Evolutionary conservation across 2,329 filamentous ascomycete species (phyloP).

Genomic region (Arthrobotrys iridis): DNA sequence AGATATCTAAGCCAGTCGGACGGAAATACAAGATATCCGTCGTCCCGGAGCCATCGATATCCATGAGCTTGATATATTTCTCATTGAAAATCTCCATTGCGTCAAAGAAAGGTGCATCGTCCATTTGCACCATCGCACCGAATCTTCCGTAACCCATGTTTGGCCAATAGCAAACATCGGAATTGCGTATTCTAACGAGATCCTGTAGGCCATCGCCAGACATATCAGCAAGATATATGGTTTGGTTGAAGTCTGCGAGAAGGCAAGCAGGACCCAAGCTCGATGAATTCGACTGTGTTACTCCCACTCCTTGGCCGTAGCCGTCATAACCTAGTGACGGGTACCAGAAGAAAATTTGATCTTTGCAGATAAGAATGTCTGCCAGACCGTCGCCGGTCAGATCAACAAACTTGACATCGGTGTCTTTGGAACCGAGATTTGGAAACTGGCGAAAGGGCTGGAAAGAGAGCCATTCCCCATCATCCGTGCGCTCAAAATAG

Average conservation of each 20-base stretch:
- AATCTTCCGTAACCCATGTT: constrained; percentile 61
- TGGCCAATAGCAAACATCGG: constrained; percentile 60
- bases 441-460: too few relatives aligned
- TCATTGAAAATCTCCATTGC: constrained; percentile 52
- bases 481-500: background rate
- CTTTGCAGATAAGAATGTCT: constrained; percentile 52
- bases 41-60: constrained; percentile 37
- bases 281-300: too few relatives aligned
- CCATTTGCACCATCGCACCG: constrained; percentile 59
- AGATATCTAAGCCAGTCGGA: background rate
- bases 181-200: constrained; percentile 57
- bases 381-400: constrained; percentile 58
- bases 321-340: constrained; percentile 16
- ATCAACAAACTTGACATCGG: constrained; percentile 56
- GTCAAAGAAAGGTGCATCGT: constrained; percentile 55
- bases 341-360: constrained; percentile 44
- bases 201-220: constrained; percentile 58
- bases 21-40: constrained; percentile 19
- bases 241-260: background rate
- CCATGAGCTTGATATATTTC: constrained; percentile 20
- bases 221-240: constrained; percentile 58
- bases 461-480: background rate
- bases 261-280: too few relatives aligned
- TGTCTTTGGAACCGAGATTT: too few relatives aligned
- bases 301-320: background rate